A percentile compares a stretch with the other conserved stretches of the same genome.
These are phyloP conservation scores for Neurospora sp. DNA, from an alignment of 2,329 filamentous ascomycete genomes.

Conservation along the genomic window DNA sequence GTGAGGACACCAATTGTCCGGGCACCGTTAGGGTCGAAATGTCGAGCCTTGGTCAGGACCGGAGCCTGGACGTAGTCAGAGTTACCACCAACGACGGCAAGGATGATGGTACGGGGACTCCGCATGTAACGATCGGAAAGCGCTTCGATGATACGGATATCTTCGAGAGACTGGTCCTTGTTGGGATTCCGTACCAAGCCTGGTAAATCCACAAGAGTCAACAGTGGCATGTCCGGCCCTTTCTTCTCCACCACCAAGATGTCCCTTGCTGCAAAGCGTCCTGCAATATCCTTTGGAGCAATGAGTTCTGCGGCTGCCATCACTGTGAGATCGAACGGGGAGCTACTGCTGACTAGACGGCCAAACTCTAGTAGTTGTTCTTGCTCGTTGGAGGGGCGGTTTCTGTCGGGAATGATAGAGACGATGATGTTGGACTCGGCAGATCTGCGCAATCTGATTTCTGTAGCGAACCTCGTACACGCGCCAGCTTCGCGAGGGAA, in stretches of 20 bases:
- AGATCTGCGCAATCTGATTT: slow-evolving; percentile 44
- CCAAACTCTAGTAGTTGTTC: slow-evolving; percentile 37
- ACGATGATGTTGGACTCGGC: slow-evolving; percentile 36
- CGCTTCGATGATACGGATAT: slow-evolving; percentile 41
- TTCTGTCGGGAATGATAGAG: slow-evolving; percentile 46
- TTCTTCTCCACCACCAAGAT: slow-evolving; percentile 50
- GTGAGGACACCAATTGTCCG: slow-evolving; percentile 43
- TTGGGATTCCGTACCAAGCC: slow-evolving; percentile 47
- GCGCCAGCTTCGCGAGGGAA: slow-evolving; percentile 51
- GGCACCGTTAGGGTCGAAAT: slow-evolving; percentile 39
- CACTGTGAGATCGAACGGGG: slow-evolving; percentile 36
- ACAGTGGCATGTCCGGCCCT: slow-evolving; percentile 47
- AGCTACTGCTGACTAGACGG: slow-evolving; percentile 33
- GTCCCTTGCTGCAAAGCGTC: slow-evolving; percentile 41
- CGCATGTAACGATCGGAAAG: slow-evolving; percentile 47
- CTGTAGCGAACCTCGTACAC: slow-evolving; percentile 53
- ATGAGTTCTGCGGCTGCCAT: slow-evolving; percentile 43
- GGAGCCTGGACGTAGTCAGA: slow-evolving; percentile 44
- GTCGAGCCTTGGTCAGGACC: slow-evolving; percentile 39
- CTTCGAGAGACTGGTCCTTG: slow-evolving; percentile 40
- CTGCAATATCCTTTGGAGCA: slow-evolving; percentile 38
- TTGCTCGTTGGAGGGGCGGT: slow-evolving; percentile 36
- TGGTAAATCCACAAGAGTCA: slow-evolving; percentile 54
- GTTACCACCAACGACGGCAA: slow-evolving; percentile 46
- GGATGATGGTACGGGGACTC: slow-evolving; percentile 43